These are phyloP conservation scores for Pleurotus citrinopileatus DNA, from an alignment of 768 basidiomycete species.

Conservation along the genomic window DNA sequence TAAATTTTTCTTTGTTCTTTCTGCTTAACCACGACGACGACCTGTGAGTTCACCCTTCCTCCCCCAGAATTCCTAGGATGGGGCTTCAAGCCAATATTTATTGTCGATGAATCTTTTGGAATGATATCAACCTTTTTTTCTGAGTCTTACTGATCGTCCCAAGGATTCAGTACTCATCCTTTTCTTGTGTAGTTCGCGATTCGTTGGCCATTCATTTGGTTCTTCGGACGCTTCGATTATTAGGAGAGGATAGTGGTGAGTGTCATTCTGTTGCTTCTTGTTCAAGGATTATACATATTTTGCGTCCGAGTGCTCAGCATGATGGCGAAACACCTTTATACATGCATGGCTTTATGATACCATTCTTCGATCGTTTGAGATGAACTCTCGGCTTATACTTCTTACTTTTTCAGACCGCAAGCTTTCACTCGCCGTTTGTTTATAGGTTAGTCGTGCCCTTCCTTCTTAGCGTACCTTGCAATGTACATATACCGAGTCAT, in stretches of 20 bases:
- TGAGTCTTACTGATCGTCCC: constrained; percentile 30
- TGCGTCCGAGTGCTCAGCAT: constrained; percentile 31
- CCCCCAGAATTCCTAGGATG: constrained; percentile 45
- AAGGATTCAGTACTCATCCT: constrained; percentile 14
- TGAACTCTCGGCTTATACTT: background rate
- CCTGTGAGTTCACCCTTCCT: constrained; percentile 16
- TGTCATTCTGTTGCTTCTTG: background rate
- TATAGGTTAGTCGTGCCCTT: background rate
- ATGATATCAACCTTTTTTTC: constrained; percentile 51
- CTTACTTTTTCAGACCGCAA: background rate
- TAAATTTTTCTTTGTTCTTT: background rate
- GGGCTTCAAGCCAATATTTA: constrained; percentile 55
- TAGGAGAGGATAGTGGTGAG: no score
- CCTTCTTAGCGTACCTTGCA: constrained; percentile 12
- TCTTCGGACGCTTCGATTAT: no score
- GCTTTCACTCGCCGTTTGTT: constrained; percentile 8
- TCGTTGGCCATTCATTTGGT: no score
- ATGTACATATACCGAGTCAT: background rate
- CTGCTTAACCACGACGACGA: constrained; percentile 1
- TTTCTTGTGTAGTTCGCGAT: background rate
- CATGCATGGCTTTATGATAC: constrained; percentile 21
- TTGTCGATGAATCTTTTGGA: constrained; percentile 57
- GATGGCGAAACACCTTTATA: constrained; percentile 23
- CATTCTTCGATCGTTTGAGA: background rate
- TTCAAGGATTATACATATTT: constrained; percentile 30